Evolutionary conservation across 73 alveolate genomes (phyloP).

Genomic region (Stentor coeruleus): DNA sequence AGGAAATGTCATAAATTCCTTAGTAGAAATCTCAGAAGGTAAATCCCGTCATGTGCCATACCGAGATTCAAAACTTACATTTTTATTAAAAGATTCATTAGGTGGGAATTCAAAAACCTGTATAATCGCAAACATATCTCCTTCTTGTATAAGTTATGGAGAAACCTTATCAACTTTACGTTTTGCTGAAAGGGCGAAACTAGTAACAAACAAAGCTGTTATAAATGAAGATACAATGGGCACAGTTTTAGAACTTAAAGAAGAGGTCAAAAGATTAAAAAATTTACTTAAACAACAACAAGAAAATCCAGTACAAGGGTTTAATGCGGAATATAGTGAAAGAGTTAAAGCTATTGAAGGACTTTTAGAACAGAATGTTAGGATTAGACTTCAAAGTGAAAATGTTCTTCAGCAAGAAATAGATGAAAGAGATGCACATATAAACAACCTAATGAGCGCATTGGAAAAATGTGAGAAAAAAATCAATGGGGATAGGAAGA

Average conservation of each 20-base stretch:
- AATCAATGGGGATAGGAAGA: slow-evolving; percentile 39
- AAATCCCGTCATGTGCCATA: slow-evolving; percentile 72
- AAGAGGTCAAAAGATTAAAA: slow-evolving; percentile 19
- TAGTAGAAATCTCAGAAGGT: slow-evolving; percentile 76
- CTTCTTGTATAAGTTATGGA: slow-evolving; percentile 61
- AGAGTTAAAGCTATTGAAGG: slow-evolving; percentile 19
- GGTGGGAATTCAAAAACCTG: slow-evolving; percentile 86
- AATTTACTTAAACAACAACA: not conserved
- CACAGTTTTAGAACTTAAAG: slow-evolving; percentile 7
- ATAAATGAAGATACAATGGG: slow-evolving; percentile 76
- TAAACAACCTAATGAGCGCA: not conserved
- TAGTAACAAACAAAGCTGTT: slow-evolving; percentile 69
- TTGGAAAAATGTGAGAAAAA: slow-evolving; percentile 24
- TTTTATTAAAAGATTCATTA: slow-evolving; percentile 69
- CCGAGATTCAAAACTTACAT: slow-evolving; percentile 84
- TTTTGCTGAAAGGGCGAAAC: slow-evolving; percentile 91
- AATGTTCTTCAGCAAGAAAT: slow-evolving; percentile 4
- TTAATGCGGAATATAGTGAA: not conserved
- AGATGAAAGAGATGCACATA: not conserved
- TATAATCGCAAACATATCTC: slow-evolving; percentile 78
- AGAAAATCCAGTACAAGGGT: not conserved
- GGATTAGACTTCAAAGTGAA: slow-evolving; percentile 22
- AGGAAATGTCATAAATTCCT: slow-evolving; percentile 89
- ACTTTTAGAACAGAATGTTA: slow-evolving; percentile 1
- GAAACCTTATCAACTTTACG: slow-evolving; percentile 87